Conservation (phyloP, 306 rosid genomes). For the Heteromeles arbutifolia region DNA sequence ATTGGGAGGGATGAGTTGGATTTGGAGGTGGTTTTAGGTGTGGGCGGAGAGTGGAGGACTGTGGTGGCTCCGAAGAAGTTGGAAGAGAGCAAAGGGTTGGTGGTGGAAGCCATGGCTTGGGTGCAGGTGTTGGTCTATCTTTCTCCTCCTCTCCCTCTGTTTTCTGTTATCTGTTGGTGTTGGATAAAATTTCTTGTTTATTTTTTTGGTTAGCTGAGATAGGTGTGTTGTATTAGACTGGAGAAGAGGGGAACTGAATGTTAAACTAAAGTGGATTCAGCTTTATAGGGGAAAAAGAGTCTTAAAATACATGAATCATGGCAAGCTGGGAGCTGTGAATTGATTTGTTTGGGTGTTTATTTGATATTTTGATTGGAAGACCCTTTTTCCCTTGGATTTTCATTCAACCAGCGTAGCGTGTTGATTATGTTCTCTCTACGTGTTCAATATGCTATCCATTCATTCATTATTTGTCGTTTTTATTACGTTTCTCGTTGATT, state of each 20-base stretch:
- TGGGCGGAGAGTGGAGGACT: conserved; percentile 52
- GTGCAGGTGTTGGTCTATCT: neutral
- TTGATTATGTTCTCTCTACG: neutral
- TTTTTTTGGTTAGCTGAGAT: neutral
- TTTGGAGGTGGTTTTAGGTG: conserved; percentile 51
- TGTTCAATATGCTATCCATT: neutral
- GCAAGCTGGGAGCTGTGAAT: neutral
- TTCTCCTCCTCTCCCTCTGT: neutral
- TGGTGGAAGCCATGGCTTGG: conserved; percentile 55
- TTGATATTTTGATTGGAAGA: too few relatives aligned
- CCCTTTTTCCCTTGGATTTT: neutral
- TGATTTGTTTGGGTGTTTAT: too few relatives aligned
- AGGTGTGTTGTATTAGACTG: too few relatives aligned
- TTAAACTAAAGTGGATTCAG: neutral
- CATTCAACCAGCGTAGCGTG: too few relatives aligned
- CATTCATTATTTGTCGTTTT: neutral
- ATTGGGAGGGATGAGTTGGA: conserved; percentile 14
- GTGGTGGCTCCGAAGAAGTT: conserved; percentile 39
- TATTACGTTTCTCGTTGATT: neutral
- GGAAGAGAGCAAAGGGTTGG: conserved; percentile 58
- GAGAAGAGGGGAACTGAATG: neutral
- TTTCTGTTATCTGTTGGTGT: neutral
- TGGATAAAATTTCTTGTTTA: neutral
- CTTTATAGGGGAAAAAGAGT: neutral
- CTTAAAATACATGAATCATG: neutral